phyloP scores from a whole-genome alignment of 1,284 basidiomycete genomes.

The Ustilago xerochloae region DNA sequence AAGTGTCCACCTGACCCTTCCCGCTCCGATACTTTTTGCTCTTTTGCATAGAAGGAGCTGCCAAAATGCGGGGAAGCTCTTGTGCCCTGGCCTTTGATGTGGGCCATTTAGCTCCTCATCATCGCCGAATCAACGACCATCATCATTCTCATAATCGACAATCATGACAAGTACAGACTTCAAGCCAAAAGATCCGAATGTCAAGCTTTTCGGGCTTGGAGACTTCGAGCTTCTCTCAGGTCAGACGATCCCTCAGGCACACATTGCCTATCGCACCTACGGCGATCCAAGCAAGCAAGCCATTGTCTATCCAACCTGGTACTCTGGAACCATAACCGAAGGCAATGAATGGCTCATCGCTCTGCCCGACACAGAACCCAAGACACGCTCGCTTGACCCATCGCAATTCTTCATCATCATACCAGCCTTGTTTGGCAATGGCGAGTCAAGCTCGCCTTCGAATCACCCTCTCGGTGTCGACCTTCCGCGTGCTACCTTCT shows the following conservation, averaged over 20 bases:
- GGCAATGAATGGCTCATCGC: conserved; percentile 53
- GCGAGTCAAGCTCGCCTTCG: conserved; percentile 47
- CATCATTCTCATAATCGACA: neutral
- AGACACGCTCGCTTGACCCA: conserved; percentile 38
- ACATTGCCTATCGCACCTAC: conserved; percentile 56
- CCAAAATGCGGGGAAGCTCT: neutral
- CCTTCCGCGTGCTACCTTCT: conserved; percentile 41
- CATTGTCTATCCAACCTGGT: conserved; percentile 60
- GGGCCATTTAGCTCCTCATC: too few relatives aligned
- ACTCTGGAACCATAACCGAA: conserved; percentile 48
- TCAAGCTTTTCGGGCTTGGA: conserved; percentile 36
- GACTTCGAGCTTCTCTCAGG: conserved; percentile 47
- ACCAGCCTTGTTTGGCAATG: conserved; percentile 59
- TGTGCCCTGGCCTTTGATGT: too few relatives aligned
- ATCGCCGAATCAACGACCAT: neutral
- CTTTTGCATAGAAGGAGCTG: neutral
- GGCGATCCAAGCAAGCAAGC: conserved; percentile 37
- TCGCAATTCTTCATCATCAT: conserved; percentile 57
- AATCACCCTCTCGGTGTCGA: conserved; percentile 38
- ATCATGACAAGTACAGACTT: conserved; percentile 1
- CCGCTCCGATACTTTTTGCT: neutral
- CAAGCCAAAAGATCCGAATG: conserved; percentile 14
- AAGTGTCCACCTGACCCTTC: too few relatives aligned
- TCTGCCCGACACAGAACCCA: conserved; percentile 10
- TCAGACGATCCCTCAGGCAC: conserved; percentile 33